Evolutionary conservation across 169 alveolate species (phyloP), one percentile per base, ranked within the genome.

Genomic region (Plasmodium knowlesi): DNA sequence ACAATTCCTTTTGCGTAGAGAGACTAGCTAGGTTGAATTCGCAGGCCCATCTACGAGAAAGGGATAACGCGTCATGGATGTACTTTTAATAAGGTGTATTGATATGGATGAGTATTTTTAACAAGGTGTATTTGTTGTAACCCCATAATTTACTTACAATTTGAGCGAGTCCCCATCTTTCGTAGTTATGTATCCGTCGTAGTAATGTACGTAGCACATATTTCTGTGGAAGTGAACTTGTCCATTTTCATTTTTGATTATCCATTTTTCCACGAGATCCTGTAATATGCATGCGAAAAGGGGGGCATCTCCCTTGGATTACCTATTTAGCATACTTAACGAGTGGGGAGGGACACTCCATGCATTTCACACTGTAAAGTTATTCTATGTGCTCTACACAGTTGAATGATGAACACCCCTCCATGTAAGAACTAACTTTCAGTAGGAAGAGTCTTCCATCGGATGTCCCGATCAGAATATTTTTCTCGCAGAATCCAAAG

Each of bases 101-200:
- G n/a, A 34, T 34, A 3, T 3, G 41, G 41, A 34, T 34, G 41
- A 34, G n/a, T 16, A 61, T 37, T 6, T 50, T 22, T 14, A 39
- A 67, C 37, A 1, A 3, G 76, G 30, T 4, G 1, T 2, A 6
- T 2, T 6, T 8, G 12, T 6, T 8, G 12, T 25, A 0, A 5
- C 32, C 32, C 2, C 3, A 57, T 2, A 57, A 61, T 5, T 5
- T 6, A 67, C 41, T 32, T 78, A 86, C 93, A 86, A 28, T 74
- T 86, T 86, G 25, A 86, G 22, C 0, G 81, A 86, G 5, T 86
- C 93, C 10, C 70, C 83, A 22, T 76, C 93, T 19, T 86, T 74
- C 22, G 93, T 86, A 2, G 93, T 86, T 74, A 86, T 86, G 43
- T 54, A 76, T 32, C 81, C 81, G 16, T 53, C 85, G 28, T 86